phyloP scores from a whole-genome alignment of 129 eudicot species.

The Escallonia rubra region DNA sequence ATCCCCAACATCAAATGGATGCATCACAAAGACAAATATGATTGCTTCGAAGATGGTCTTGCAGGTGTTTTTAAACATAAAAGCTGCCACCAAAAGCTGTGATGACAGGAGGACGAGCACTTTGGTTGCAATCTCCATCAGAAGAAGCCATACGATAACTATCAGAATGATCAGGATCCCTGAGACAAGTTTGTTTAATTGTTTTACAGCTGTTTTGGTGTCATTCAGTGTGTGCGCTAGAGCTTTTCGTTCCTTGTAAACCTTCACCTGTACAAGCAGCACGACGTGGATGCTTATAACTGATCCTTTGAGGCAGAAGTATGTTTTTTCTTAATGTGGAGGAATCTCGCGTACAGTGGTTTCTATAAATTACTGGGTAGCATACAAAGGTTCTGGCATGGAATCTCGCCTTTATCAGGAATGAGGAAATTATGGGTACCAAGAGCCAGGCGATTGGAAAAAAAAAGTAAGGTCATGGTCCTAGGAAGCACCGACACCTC shows the following conservation, averaged over 20 bases:
- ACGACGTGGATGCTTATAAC: background rate
- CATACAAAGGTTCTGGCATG: too few species aligned
- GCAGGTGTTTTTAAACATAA: conserved; percentile 91
- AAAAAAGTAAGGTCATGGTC: too few species aligned
- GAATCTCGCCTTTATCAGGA: too few species aligned
- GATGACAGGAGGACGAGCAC: conserved; percentile 75
- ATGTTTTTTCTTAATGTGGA: too few species aligned
- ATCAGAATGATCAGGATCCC: conserved; percentile 45
- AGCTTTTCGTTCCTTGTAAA: conserved; percentile 70
- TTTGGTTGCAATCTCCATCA: conserved; percentile 80
- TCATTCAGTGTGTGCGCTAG: conserved; percentile 78
- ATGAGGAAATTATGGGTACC: too few species aligned
- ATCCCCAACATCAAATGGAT: conserved; percentile 96
- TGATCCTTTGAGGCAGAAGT: too few species aligned
- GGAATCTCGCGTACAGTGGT: too few species aligned
- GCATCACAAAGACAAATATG: conserved; percentile 87
- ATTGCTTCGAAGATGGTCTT: conserved; percentile 89
- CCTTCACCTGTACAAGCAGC: conserved; percentile 61
- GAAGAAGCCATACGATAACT: conserved; percentile 67
- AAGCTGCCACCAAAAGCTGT: conserved; percentile 86
- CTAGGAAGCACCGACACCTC: too few species aligned
- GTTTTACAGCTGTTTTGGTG: conserved; percentile 84
- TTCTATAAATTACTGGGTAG: too few species aligned
- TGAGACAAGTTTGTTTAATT: conserved; percentile 60
- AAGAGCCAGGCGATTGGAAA: too few species aligned